Evolutionary conservation across 176 grass and related monocot genomes (phyloP).

Genomic region (Triticum dicoccoides): DNA sequence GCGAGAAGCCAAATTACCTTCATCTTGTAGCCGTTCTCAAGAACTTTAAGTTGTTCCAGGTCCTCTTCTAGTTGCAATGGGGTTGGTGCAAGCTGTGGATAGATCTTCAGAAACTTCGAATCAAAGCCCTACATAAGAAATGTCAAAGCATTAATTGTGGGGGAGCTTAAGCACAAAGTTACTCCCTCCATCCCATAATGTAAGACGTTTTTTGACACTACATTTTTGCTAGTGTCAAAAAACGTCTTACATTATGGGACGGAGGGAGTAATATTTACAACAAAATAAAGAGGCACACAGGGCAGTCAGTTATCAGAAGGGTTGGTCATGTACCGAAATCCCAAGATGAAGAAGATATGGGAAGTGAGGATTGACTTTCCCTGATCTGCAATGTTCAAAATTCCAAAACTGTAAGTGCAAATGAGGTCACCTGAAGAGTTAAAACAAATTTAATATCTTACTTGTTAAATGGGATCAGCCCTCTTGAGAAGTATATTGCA

Average conservation of each 20-base stretch:
- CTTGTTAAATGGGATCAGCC: constrained; percentile 93
- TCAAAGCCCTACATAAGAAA: constrained; percentile 66
- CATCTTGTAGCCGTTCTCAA: constrained; percentile 93
- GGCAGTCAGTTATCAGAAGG: neutral
- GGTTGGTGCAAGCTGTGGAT: constrained; percentile 67
- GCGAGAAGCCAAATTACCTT: constrained; percentile 62
- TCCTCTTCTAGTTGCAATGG: constrained; percentile 92
- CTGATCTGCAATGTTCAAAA: constrained; percentile 63
- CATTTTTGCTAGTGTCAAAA: no score
- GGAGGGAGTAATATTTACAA: neutral
- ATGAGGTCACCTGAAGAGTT: constrained; percentile 1
- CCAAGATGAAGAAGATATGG: constrained; percentile 98
- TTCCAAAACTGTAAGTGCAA: neutral
- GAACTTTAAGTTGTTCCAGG: constrained; percentile 96
- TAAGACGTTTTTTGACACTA: no score
- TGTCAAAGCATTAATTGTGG: neutral
- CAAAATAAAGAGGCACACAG: neutral
- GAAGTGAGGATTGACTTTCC: constrained; percentile 63
- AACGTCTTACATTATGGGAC: no score
- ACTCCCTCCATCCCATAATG: no score
- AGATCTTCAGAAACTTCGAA: constrained; percentile 90
- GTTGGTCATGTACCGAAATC: constrained; percentile 61
- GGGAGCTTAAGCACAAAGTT: neutral
- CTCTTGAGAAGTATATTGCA: constrained; percentile 97
- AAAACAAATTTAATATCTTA: constrained; percentile 21